phyloP scores from a whole-genome alignment of 2,329 filamentous ascomycete species.

The Claviceps quebecensis region DNA sequence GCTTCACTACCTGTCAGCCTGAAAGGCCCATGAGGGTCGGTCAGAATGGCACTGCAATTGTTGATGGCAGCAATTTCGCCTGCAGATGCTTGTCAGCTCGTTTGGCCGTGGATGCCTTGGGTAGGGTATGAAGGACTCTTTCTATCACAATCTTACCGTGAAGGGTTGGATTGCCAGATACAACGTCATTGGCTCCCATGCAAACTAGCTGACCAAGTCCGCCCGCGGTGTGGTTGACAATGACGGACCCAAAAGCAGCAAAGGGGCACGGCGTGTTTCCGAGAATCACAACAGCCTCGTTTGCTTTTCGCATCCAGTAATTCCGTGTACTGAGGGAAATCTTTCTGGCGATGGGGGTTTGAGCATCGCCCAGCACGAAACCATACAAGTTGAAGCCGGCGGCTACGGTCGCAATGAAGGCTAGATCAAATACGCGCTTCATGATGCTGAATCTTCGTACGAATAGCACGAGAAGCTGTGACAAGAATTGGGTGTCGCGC shows the following conservation, averaged over 20 bases:
- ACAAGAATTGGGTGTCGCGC: too few species aligned
- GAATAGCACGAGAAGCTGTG: not conserved
- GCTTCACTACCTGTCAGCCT: constrained; percentile 26
- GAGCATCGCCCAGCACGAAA: not conserved
- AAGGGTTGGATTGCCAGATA: constrained; percentile 35
- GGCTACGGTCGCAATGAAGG: not conserved
- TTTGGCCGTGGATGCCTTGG: not conserved
- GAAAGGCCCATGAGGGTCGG: constrained; percentile 29
- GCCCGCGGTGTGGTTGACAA: constrained; percentile 38
- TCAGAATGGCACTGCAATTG: constrained; percentile 36
- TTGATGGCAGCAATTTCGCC: constrained; percentile 41
- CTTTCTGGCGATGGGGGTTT: constrained; percentile 1
- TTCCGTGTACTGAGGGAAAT: constrained; percentile 26
- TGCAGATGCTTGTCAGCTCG: not conserved
- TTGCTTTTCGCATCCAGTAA: constrained; percentile 39
- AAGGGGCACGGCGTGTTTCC: constrained; percentile 31
- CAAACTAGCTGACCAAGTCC: constrained; percentile 32
- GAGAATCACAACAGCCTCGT: constrained; percentile 25
- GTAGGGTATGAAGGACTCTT: not conserved
- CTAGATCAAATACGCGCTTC: not conserved
- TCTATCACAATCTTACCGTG: constrained; percentile 24
- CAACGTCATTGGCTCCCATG: constrained; percentile 33
- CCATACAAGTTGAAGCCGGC: not conserved
- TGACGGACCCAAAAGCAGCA: constrained; percentile 36
- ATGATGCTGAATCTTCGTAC: not conserved